These are phyloP conservation scores for Kingdonia uniflora DNA, from an alignment of 164 flowering plant genomes.

Conservation along the genomic window DNA sequence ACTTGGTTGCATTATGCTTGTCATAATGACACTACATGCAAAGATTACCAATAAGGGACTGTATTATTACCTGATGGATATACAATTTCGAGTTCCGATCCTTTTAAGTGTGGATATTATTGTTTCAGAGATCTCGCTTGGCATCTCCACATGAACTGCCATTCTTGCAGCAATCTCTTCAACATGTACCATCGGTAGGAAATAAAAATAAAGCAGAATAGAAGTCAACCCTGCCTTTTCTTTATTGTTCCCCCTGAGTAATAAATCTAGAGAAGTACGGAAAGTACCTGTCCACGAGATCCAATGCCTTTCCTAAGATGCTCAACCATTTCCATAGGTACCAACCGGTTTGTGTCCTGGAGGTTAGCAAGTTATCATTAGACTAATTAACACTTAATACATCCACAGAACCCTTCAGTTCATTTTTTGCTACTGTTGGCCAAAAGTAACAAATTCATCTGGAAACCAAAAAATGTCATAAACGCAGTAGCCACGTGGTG, in stretches of 20 bases:
- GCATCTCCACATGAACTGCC: slow-evolving; percentile 48
- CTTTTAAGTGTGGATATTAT: slow-evolving; percentile 40
- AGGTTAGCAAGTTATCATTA: not conserved
- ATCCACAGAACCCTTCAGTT: no score
- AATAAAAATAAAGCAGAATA: slow-evolving; percentile 1
- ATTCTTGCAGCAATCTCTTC: slow-evolving; percentile 56
- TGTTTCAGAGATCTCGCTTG: slow-evolving; percentile 41
- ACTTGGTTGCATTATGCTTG: no score
- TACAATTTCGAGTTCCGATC: slow-evolving; percentile 63
- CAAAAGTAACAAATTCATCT: no score
- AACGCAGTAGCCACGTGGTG: no score
- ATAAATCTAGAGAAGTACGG: not conserved
- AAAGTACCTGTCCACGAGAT: slow-evolving; percentile 69
- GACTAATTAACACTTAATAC: no score
- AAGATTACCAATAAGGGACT: no score
- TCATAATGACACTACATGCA: no score
- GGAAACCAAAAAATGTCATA: no score
- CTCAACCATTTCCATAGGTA: slow-evolving; percentile 72
- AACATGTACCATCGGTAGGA: slow-evolving; percentile 70
- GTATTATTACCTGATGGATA: slow-evolving; percentile 66
- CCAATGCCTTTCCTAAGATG: slow-evolving; percentile 73
- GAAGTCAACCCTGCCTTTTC: no score
- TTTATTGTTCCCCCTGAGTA: not conserved
- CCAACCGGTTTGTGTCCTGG: slow-evolving; percentile 54
- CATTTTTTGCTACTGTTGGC: no score